Evolutionary conservation across 768 basidiomycete genomes (phyloP), one percentile per base, ranked within the genome.

Genomic region (Panus rudis): DNA sequence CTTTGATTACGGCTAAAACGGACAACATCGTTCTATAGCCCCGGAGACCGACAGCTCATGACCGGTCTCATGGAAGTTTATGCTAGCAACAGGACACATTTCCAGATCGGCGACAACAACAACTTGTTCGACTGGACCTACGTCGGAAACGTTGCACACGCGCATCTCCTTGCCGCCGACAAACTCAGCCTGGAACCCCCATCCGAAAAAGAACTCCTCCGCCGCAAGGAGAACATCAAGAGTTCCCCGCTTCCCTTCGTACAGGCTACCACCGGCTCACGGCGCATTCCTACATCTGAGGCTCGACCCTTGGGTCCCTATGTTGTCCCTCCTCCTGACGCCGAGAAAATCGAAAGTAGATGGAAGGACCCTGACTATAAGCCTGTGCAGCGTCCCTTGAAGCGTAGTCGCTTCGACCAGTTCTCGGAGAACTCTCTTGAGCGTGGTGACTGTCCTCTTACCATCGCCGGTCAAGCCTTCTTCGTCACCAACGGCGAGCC

Each of bases 401-500:
- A 81, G 30, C 80, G 91, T 17, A 85, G 81, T 28, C 80, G 81
- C 14, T 93, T 88, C 63, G 92, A 97, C 63, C 81, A 80, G 45
- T 74, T 92, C 43, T 75, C 81, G 3, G 76, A 78, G 8, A 58
- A 63, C 22, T 71, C 73, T 12, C 64, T 90, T 42, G 72, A 68
- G 23, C 65, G 73, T 30, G 66, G 72, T 5, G 60, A 60, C 0
- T 73, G 75, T 39, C 79, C 81, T 6, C 70, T 92, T 7, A 75
- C 82, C 51, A 88, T 97, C 41, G 92, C 91, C 4, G 94, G 94
- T 0, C 88, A 97, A 61, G 88, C 67, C 3, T 99, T 92, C 70
- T 94, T 92, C 73, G 88, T 99, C 64, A 93, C 92, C 44, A 98
- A 98, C 57, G 92, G 92, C 49, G 93, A 98, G 59, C 94, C 93